Percentiles rank a stretch among this genome's conserved stretches.
phyloP scores from a whole-genome alignment of 768 basidiomycete species.

The Myochromella boudieri region DNA sequence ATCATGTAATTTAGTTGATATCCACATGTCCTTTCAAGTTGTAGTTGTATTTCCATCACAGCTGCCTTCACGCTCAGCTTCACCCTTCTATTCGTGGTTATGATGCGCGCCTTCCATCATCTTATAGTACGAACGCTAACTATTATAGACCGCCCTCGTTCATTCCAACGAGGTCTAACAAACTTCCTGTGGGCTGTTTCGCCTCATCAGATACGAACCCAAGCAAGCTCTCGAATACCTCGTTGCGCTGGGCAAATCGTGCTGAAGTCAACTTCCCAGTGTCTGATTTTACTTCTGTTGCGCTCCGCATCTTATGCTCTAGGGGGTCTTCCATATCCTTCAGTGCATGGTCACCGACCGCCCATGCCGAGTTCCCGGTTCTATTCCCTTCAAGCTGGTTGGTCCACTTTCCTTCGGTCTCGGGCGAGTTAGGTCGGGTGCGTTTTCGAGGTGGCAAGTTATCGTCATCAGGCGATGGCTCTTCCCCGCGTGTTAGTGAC shows the following conservation, averaged over 20 bases:
- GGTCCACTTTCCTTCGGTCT: constrained; percentile 41
- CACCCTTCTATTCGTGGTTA: not conserved
- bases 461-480: constrained; percentile 18
- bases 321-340: constrained; percentile 26
- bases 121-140: not conserved
- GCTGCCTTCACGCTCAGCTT: too few species aligned
- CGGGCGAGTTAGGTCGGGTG: constrained; percentile 41
- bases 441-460: constrained; percentile 43
- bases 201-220: constrained; percentile 59
- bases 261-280: constrained; percentile 37
- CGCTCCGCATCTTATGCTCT: constrained; percentile 21
- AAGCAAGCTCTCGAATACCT: constrained; percentile 69
- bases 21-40: not conserved
- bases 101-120: not conserved
- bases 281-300: constrained; percentile 15
- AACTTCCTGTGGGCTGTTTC: constrained; percentile 65
- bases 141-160: constrained; percentile 17
- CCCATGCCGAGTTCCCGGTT: constrained; percentile 7
- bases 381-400: constrained; percentile 36
- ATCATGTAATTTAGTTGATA: constrained; percentile 3
- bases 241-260: constrained; percentile 62
- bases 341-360: constrained; percentile 17
- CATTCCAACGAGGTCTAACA: constrained; percentile 62
- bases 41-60: not conserved
- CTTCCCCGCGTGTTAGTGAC: not conserved